These are phyloP conservation scores for Botrytis sinoallii DNA, from an alignment of 2,329 filamentous ascomycete species.

Conservation along the genomic window DNA sequence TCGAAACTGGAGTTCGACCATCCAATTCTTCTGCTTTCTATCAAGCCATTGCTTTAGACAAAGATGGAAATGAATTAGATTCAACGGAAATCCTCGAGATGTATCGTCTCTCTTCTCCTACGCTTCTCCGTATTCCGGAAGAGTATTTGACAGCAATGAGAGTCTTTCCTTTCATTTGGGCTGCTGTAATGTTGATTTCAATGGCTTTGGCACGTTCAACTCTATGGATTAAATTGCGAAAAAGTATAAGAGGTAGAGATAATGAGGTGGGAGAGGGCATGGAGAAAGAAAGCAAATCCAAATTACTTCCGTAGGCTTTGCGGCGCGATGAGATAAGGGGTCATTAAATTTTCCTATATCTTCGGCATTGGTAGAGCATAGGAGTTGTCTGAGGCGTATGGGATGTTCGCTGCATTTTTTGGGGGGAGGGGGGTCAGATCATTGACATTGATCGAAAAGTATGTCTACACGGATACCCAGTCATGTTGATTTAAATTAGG, in stretches of 20 bases:
- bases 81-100: conserved; percentile 9
- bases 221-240: neutral
- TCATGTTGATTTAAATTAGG: neutral
- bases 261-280: neutral
- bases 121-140: neutral
- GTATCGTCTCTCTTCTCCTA: neutral
- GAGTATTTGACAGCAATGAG: neutral
- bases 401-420: neutral
- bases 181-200: neutral
- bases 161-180: neutral
- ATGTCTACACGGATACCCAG: neutral
- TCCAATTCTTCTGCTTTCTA: conserved; percentile 10
- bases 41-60: neutral
- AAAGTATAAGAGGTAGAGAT: neutral
- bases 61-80: conserved; percentile 1
- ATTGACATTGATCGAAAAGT: neutral
- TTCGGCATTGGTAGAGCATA: neutral
- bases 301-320: neutral
- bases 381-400: neutral
- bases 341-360: no score
- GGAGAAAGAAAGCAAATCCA: neutral
- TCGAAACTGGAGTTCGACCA: neutral
- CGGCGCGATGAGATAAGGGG: neutral
- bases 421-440: neutral
- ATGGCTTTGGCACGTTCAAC: neutral